These are phyloP conservation scores for Barnettozyma siamensis DNA, from an alignment of 805 yeast genomes.

Conservation along the genomic window DNA sequence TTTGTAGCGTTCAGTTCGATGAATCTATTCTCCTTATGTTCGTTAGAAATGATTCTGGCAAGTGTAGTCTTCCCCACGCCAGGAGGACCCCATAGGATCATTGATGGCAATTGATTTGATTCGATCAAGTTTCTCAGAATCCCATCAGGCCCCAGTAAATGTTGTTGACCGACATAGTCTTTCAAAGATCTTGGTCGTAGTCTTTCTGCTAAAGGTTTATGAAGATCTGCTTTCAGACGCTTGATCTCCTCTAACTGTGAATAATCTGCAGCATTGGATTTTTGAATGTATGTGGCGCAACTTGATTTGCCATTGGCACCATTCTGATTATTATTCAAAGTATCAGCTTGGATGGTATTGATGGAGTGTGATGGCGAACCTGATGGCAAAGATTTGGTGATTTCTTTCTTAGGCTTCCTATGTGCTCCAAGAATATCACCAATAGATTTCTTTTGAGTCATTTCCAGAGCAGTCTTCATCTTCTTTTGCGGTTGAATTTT, in stretches of 20 bases:
- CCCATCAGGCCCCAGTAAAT: slow-evolving; percentile 63
- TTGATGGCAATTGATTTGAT: slow-evolving; percentile 65
- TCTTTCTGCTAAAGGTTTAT: slow-evolving; percentile 61
- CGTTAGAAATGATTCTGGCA: slow-evolving; percentile 46
- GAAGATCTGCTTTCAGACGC: slow-evolving; percentile 12
- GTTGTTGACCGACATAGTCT: slow-evolving; percentile 82
- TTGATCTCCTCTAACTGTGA: slow-evolving; percentile 15
- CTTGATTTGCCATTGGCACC: background rate
- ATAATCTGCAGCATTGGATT: background rate
- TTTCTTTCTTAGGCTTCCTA: background rate
- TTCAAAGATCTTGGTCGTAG: slow-evolving; percentile 69
- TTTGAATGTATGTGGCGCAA: background rate
- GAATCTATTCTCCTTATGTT: slow-evolving; percentile 42
- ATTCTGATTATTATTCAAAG: background rate
- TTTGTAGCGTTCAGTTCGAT: slow-evolving; percentile 84
- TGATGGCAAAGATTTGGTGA: background rate
- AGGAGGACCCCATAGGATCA: slow-evolving; percentile 93
- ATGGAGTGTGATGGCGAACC: background rate
- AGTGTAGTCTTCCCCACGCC: slow-evolving; percentile 90
- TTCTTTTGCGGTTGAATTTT: slow-evolving; percentile 3
- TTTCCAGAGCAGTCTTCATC: slow-evolving; percentile 5
- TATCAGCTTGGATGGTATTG: background rate
- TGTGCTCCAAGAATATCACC: slow-evolving; percentile 7
- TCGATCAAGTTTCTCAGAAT: slow-evolving; percentile 59
- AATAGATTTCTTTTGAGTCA: slow-evolving; percentile 5